Base-by-base conservation (phyloP, 2,329 filamentous ascomycete genomes). In the Alternaria hordeiaustralica region DNA sequence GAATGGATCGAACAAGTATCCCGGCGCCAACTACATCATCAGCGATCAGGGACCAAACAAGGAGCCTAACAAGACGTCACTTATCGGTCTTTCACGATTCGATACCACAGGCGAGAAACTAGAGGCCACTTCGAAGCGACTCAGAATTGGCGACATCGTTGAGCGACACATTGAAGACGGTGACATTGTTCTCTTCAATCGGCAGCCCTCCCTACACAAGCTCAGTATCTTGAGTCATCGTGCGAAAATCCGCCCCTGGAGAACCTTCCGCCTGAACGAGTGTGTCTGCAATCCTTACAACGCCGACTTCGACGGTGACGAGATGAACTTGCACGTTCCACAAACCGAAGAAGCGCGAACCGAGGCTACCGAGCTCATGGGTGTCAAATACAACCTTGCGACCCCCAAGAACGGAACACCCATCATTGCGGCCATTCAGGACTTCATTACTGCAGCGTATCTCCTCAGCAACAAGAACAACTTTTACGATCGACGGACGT, bases 281-380 rank as follows among this genome's bases (percentile, higher is more conserved):
- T 99, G 96, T 87, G 96, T 97, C 2, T 99, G 96, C 81, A 94
- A 92, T 65, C 96, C 96, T 4, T 99, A 99, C 85, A 99, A 99
- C 73, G 96, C 96, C 60, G 96, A 99, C 87, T 99, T 99, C 71
- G 96, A 99, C 74, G 96, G 96, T 64, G 96, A 99, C 73, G 96
- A 99, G 80, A 99, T 99, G 96, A 99, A 99, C 73, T 82, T 99
- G 51, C 96, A 99, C 81, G 94, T 99, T 15, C 96, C 96, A 3
- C 96, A 99, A 78, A 98, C 96, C 0, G 96, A 99, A 82, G 96
- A 99, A 81, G 95, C 96, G 11, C 88, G 96, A 61, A 93, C 95
- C 3, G 96, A 99, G 81, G 96, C 96, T 1, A 96, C 96, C 74
- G 94, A 95, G 70, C 84, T 99, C 51, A 99, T 99, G 96, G 96